phyloP scores from a whole-genome alignment of 805 yeast species.

The Millerozyma acaciae region DNA sequence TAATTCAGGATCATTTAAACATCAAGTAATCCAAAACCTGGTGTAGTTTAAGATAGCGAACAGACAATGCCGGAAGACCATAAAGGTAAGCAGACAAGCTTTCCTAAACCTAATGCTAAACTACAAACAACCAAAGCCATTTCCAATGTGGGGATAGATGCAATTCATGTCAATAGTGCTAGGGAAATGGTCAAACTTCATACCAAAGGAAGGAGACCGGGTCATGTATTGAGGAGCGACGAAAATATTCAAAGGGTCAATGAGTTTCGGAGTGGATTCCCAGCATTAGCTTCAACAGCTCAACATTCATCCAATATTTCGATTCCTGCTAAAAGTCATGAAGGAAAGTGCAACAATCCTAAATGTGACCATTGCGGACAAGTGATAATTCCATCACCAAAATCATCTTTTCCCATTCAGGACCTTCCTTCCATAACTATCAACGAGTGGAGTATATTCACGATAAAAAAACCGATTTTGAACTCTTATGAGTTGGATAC shows the following conservation, averaged over 20 bases:
- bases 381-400: slow-evolving; percentile 76
- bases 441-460: slow-evolving; percentile 71
- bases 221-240: neutral
- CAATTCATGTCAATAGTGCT: slow-evolving; percentile 57
- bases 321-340: slow-evolving; percentile 44
- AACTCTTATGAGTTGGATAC: slow-evolving; percentile 69
- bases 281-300: too few relatives aligned
- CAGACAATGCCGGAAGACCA: slow-evolving; percentile 2
- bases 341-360: slow-evolving; percentile 36
- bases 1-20: too few relatives aligned
- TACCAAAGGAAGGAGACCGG: slow-evolving; percentile 37
- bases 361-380: slow-evolving; percentile 64
- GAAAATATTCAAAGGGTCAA: too few relatives aligned
- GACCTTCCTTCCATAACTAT: slow-evolving; percentile 70
- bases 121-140: slow-evolving; percentile 1
- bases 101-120: slow-evolving; percentile 6
- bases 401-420: slow-evolving; percentile 55
- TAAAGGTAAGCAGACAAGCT: neutral
- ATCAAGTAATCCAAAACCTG: neutral
- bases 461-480: slow-evolving; percentile 73
- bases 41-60: neutral
- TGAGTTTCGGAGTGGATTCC: too few relatives aligned
- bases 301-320: too few relatives aligned
- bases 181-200: slow-evolving; percentile 57
- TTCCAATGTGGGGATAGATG: slow-evolving; percentile 41